These are phyloP conservation scores for Pistacia vera DNA, from an alignment of 345 rosid genomes.

Conservation along the genomic window DNA sequence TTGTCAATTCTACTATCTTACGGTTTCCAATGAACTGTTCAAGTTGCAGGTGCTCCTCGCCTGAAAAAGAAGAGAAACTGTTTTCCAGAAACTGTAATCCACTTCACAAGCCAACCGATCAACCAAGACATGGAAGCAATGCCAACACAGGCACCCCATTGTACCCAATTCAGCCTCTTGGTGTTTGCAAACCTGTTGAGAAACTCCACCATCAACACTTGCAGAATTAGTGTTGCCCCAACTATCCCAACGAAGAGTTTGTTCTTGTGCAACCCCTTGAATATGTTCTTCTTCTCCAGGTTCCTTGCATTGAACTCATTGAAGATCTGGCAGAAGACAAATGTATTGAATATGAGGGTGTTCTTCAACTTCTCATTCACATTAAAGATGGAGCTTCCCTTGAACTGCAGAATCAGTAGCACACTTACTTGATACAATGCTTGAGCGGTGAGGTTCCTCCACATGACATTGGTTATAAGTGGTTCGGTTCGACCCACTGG, in stretches of 20 bases:
- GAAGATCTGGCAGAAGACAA: conserved; percentile 39
- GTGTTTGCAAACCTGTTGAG: conserved; percentile 45
- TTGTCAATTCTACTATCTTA: no score
- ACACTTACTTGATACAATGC: conserved; percentile 40
- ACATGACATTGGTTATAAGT: conserved; percentile 44
- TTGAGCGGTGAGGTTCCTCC: conserved; percentile 44
- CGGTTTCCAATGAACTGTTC: not conserved
- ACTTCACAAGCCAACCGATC: conserved; percentile 39
- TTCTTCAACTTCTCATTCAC: conserved; percentile 30
- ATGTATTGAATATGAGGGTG: conserved; percentile 43
- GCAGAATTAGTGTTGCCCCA: conserved; percentile 33
- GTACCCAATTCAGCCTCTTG: conserved; percentile 37
- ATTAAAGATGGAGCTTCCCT: conserved; percentile 32
- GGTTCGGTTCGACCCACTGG: conserved; percentile 41
- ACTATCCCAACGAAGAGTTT: conserved; percentile 34
- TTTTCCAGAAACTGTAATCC: conserved; percentile 32
- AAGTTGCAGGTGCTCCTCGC: conserved; percentile 7
- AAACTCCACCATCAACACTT: conserved; percentile 46
- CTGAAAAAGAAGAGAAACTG: not conserved
- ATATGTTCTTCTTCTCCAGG: conserved; percentile 45
- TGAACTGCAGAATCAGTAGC: conserved; percentile 37
- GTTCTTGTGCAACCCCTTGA: conserved; percentile 39
- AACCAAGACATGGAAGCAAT: conserved; percentile 44
- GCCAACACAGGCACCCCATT: conserved; percentile 43
- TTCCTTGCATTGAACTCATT: conserved; percentile 46